A percentile compares a stretch with the other conserved stretches of the same genome.
These are phyloP conservation scores for Penicillium longicatenatum DNA, from an alignment of 495 filamentous ascomycete species.

Conservation along the genomic window DNA sequence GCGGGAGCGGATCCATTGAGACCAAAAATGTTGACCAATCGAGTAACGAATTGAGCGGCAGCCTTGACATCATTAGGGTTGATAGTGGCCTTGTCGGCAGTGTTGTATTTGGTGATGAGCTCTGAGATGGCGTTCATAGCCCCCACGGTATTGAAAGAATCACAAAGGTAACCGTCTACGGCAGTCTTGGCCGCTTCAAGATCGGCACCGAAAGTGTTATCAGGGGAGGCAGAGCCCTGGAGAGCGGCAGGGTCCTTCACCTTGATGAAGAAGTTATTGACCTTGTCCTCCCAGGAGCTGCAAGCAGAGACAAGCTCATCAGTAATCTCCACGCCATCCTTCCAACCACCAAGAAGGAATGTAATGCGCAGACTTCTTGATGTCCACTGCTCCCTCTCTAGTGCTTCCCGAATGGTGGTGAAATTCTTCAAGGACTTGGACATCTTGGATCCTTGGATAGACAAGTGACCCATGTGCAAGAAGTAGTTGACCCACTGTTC, in stretches of 20 bases:
- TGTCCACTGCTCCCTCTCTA: slow-evolving; percentile 75
- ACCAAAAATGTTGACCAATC: slow-evolving; percentile 81
- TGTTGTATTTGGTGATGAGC: slow-evolving; percentile 74
- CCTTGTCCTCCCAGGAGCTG: slow-evolving; percentile 74
- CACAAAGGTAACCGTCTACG: slow-evolving; percentile 67
- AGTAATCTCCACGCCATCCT: slow-evolving; percentile 88
- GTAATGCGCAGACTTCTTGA: slow-evolving; percentile 79
- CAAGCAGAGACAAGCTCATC: slow-evolving; percentile 74
- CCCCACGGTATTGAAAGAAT: slow-evolving; percentile 85
- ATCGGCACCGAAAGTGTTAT: slow-evolving; percentile 36
- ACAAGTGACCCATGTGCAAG: slow-evolving; percentile 92
- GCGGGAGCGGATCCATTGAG: slow-evolving; percentile 67
- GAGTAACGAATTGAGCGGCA: slow-evolving; percentile 78
- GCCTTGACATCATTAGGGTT: slow-evolving; percentile 56
- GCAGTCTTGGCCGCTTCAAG: slow-evolving; percentile 66
- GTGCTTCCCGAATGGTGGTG: slow-evolving; percentile 86
- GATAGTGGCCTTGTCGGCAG: slow-evolving; percentile 59
- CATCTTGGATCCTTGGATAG: slow-evolving; percentile 92
- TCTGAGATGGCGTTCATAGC: slow-evolving; percentile 75
- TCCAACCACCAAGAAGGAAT: slow-evolving; percentile 87
- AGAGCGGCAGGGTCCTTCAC: slow-evolving; percentile 47
- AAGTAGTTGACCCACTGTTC: slow-evolving; percentile 96
- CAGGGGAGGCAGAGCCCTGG: slow-evolving; percentile 34
- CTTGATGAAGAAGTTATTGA: slow-evolving; percentile 93
- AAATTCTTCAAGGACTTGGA: slow-evolving; percentile 96